A percentile compares a stretch with the other conserved stretches of the same genome.
Conservation (phyloP, 176 grass and related monocot genomes). For the Oryza meyeriana region DNA sequence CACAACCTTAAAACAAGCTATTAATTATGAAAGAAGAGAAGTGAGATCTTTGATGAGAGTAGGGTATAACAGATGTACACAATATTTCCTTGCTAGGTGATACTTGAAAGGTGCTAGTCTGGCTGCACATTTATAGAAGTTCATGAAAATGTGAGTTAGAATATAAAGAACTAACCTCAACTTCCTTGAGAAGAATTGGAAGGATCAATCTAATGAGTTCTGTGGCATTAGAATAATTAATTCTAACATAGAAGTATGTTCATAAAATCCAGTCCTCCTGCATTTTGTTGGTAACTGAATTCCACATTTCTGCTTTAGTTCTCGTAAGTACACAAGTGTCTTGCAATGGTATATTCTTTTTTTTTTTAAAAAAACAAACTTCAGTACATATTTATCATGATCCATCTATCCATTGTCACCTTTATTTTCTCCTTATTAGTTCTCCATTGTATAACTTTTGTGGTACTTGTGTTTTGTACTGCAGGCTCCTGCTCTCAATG, state of each 20-base stretch:
- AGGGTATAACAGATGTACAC: not conserved
- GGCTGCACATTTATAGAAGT: not conserved
- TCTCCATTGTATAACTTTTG: slow-evolving; percentile 18
- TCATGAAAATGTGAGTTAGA: not conserved
- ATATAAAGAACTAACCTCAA: not conserved
- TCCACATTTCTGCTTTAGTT: not conserved
- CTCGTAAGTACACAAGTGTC: not conserved
- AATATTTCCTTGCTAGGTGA: not conserved
- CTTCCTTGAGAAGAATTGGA: not conserved
- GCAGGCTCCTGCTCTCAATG: slow-evolving; percentile 48
- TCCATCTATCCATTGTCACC: not conserved
- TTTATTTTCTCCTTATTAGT: slow-evolving; percentile 12
- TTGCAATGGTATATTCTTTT: slow-evolving; percentile 13
- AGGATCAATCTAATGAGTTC: not conserved
- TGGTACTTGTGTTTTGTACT: slow-evolving; percentile 33
- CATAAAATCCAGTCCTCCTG: not conserved
- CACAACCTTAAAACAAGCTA: not conserved
- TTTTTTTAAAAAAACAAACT: slow-evolving; percentile 13
- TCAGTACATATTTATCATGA: not conserved
- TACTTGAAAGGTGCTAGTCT: not conserved
- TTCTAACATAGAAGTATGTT: slow-evolving; percentile 12
- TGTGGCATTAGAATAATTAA: slow-evolving; percentile 1
- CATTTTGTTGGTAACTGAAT: not conserved
- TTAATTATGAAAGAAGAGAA: not conserved
- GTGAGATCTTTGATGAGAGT: not conserved